Base-by-base conservation (phyloP, 2,329 filamentous ascomycete genomes). In the Microthyrium microscopicum region DNA sequence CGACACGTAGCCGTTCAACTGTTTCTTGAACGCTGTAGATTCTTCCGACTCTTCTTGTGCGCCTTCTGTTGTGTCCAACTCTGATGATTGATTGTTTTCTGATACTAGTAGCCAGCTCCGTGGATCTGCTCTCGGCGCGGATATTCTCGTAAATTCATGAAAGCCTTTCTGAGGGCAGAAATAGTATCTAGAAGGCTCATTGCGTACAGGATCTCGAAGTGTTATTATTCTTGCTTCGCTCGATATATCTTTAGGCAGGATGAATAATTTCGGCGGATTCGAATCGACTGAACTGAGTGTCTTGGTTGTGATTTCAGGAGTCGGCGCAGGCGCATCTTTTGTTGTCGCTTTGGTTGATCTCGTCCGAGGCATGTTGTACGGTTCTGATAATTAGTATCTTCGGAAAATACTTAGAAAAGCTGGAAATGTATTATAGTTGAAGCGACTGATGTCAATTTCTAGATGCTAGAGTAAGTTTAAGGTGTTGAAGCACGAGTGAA, bases 101-200 rank as follows among this genome's bases (percentile, higher is more conserved):
- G 56, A 47, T 3, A 60, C 54, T 27, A 73, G 58, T 4, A 77
- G 51, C 48, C 69, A 67, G 46, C 71, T 75, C 37, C 61, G 57
- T 31, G 61, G 61, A 22, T 55, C 52, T 15, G 55, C 58, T 39
- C 61, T 58, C 3, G 67, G 57, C 4, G 66, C 57, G 6, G 61
- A 53, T 34, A 76, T 57, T 34, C 59, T 60, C 3, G 66, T 75
- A 46, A 77, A 73, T 42, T 77, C 71, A 45, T 66, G 68, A 35
- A 75, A 54, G 3, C 72, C 71, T 15, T 57, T 58, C 18, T 61
- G 49, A 0, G 71, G 70, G 40, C 69, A 73, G 44, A 72, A 69
- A 39, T 65, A 63, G 43, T 73, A 76, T 39, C 68, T 58, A 29
- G 52, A 62, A 4, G 59, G 50, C 5, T 47, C 49, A 4, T 47